Percentiles rank a stretch among this genome's conserved stretches.
phyloP scores from a whole-genome alignment of 176 grass and related monocot genomes.

The Tuctoria greenei region DNA sequence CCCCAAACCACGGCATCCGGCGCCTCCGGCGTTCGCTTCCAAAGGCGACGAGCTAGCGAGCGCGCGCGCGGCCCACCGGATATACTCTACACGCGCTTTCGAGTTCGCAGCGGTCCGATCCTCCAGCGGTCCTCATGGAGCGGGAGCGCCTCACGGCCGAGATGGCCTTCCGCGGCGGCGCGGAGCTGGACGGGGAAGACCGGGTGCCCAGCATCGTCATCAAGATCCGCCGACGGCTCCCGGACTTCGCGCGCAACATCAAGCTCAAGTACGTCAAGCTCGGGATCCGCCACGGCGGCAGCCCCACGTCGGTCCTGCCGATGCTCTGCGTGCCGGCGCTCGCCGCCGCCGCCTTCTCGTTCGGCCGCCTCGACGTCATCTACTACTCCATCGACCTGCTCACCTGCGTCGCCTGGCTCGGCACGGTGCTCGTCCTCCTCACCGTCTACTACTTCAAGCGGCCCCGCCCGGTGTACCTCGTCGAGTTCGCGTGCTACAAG shows the following conservation, averaged over 20 bases:
- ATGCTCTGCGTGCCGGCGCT: slow-evolving; percentile 51
- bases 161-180: slow-evolving; percentile 52
- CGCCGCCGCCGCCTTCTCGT: slow-evolving; percentile 38
- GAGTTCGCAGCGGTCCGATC: neutral
- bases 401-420: slow-evolving; percentile 60
- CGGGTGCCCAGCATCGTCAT: slow-evolving; percentile 59
- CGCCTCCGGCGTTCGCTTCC: neutral
- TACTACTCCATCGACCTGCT: slow-evolving; percentile 62
- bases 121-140: slow-evolving; percentile 49
- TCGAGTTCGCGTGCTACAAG: slow-evolving; percentile 77
- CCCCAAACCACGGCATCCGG: slow-evolving; percentile 32
- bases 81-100: neutral
- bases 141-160: slow-evolving; percentile 69
- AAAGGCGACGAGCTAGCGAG: neutral
- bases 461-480: slow-evolving; percentile 65
- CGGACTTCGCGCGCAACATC: slow-evolving; percentile 68
- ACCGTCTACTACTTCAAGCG: slow-evolving; percentile 67
- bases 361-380: slow-evolving; percentile 55
- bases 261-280: slow-evolving; percentile 82
- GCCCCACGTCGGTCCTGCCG: slow-evolving; percentile 46
- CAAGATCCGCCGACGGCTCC: slow-evolving; percentile 67
- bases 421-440: slow-evolving; percentile 47
- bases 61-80: neutral
- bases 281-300: slow-evolving; percentile 56
- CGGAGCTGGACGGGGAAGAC: neutral